A percentile compares a stretch with the other conserved stretches of the same genome.
Evolutionary conservation across 768 basidiomycete genomes (phyloP).

Genomic region (Hysterangium stoloniferum): DNA sequence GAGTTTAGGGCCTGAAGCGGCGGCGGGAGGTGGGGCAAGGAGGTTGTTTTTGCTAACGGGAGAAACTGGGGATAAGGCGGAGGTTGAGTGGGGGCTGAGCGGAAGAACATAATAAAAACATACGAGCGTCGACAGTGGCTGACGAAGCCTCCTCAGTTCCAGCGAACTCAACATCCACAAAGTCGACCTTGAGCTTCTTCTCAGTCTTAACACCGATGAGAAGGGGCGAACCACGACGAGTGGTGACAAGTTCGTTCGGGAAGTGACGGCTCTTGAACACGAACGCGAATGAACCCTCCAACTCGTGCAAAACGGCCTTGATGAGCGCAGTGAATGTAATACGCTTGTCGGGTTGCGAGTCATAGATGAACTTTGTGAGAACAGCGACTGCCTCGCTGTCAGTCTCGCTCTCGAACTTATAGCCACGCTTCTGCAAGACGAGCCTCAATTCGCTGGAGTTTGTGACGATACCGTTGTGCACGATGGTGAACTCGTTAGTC

Average conservation of each 20-base stretch:
- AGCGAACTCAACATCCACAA: constrained; percentile 95
- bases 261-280: constrained; percentile 97
- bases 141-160: constrained; percentile 59
- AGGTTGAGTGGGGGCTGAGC: not conserved
- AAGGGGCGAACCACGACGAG: constrained; percentile 94
- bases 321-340: constrained; percentile 84
- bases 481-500: constrained; percentile 77
- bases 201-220: constrained; percentile 99
- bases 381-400: constrained; percentile 98
- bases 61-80: constrained; percentile 36
- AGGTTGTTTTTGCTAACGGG: constrained; percentile 46
- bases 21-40: constrained; percentile 55
- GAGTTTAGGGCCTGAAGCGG: constrained; percentile 59
- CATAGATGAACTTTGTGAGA: constrained; percentile 93
- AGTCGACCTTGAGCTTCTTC: constrained; percentile 99
- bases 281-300: constrained; percentile 98
- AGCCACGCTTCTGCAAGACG: constrained; percentile 93
- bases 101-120: constrained; percentile 17
- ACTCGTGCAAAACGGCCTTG: constrained; percentile 94
- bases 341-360: constrained; percentile 81
- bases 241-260: constrained; percentile 93
- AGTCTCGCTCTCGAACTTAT: constrained; percentile 89
- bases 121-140: constrained; percentile 36
- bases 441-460: constrained; percentile 82
- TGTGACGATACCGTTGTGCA: constrained; percentile 99